Base-by-base conservation (phyloP, 164 flowering plant genomes). In the Aristolochia fimbriata region DNA sequence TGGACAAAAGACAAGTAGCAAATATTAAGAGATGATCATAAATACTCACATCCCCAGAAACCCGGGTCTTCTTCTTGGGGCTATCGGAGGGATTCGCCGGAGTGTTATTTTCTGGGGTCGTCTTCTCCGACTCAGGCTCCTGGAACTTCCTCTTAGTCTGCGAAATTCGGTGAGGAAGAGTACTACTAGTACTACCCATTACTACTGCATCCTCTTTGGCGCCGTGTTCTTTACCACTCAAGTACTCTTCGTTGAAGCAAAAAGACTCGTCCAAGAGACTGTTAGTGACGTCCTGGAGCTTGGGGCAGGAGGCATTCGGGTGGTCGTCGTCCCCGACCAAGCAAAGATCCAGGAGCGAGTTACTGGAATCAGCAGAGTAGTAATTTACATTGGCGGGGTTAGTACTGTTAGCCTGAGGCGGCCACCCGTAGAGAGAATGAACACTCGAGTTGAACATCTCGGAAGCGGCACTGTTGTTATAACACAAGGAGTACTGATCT, bases 51-150 rank as follows among this genome's bases (percentile, higher is more conserved):
- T 74, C 70, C 53, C 54, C 66, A 15, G 79, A 67, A 51, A 15
- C 64, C 14, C 74, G 74, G 30, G 78, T 15, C 66, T 81, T 76
- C 77, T 89, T 87, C 76, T 68, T 81, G 0, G 80, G 70, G 51
- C 47, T 68, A 56, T 79, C 75, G 0, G 62, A 15, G 19, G 56
- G 50, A 48, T 14, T 48, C 16, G 33, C 57, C 33, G 58, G 57
- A 62, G 33, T 47, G 54, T 48, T 45, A 57, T n/a, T 30, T 49
- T 68, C 72, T 13, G 65, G 64, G 17, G 16, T 6, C 3, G 37
- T 15, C 4, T 60, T 19, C 27, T 66, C 69, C 3, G 48, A 50
- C 21, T 15, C 55, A 20, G 62, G 57, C 23, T 45, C 54, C 57
- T 65, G 68, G 14, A 46, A 17, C 51, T 77, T 66, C 27, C 54